phyloP scores from a whole-genome alignment of 1,284 basidiomycete genomes.

The Moesziomyces antarcticus region DNA sequence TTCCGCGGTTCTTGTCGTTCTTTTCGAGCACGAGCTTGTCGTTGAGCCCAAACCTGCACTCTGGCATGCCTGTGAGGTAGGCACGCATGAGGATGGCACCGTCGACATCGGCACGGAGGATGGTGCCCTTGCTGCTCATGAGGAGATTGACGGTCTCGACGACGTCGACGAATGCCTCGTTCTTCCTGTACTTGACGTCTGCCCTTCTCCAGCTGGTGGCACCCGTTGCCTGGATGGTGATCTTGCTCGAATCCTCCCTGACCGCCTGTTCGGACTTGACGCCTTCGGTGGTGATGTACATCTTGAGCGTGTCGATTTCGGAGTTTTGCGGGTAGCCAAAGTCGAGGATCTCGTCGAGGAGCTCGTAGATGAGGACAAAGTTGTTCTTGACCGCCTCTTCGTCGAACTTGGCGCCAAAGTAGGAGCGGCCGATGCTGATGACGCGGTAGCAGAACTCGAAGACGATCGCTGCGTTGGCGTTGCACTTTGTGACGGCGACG shows the following conservation, averaged over 20 bases:
- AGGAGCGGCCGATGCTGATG: slow-evolving; percentile 89
- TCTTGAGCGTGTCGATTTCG: slow-evolving; percentile 95
- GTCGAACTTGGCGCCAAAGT: slow-evolving; percentile 97
- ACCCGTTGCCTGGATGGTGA: slow-evolving; percentile 94
- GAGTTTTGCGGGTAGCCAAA: slow-evolving; percentile 99
- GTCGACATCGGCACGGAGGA: slow-evolving; percentile 95
- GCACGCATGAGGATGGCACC: slow-evolving; percentile 98
- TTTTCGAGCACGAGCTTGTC: slow-evolving; percentile 97
- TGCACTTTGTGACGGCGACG: slow-evolving; percentile 95
- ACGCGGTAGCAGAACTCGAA: slow-evolving; percentile 98
- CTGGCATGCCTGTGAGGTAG: slow-evolving; percentile 92
- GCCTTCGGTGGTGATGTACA: slow-evolving; percentile 97
- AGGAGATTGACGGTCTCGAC: slow-evolving; percentile 95
- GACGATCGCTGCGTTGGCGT: slow-evolving; percentile 95
- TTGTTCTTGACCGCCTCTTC: slow-evolving; percentile 98
- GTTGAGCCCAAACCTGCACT: slow-evolving; percentile 98
- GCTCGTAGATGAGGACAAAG: slow-evolving; percentile 72
- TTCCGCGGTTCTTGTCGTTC: slow-evolving; percentile 66
- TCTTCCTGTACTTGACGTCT: slow-evolving; percentile 98
- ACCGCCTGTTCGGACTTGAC: slow-evolving; percentile 84
- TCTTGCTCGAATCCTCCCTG: slow-evolving; percentile 90
- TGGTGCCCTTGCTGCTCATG: slow-evolving; percentile 94
- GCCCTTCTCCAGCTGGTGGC: slow-evolving; percentile 91
- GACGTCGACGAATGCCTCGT: slow-evolving; percentile 97
- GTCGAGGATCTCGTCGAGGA: slow-evolving; percentile 81